A percentile compares a stretch with the other conserved stretches of the same genome.
Conservation (phyloP, 208 protist genomes). For the Crithidia fasciculata region DNA sequence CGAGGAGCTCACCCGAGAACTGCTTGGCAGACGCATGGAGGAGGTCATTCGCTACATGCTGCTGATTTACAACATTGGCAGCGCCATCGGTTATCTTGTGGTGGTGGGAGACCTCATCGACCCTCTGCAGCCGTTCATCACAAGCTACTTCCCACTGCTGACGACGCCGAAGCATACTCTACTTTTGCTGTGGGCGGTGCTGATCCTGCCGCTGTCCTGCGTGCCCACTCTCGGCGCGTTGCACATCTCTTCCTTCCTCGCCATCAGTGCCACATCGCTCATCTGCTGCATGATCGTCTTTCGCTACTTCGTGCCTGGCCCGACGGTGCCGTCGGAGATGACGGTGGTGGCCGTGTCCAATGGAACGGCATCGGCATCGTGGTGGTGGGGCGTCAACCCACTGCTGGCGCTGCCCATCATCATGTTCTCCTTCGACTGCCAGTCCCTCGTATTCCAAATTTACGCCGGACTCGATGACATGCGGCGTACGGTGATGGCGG, state of each 20-base stretch:
- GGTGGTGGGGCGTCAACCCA: conserved; percentile 53
- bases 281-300: conserved; percentile 72
- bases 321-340: conserved; percentile 18
- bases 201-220: conserved; percentile 77
- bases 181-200: conserved; percentile 58
- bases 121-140: conserved; percentile 59
- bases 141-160: conserved; percentile 46
- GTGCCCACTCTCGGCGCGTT: conserved; percentile 60
- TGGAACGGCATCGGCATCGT: conserved; percentile 21
- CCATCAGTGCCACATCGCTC: conserved; percentile 57
- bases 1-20: conserved; percentile 68
- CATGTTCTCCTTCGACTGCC: conserved; percentile 89
- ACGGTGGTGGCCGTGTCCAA: conserved; percentile 19
- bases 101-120: conserved; percentile 67
- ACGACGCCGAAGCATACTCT: conserved; percentile 64
- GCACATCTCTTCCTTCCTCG: conserved; percentile 65
- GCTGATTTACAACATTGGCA: conserved; percentile 68
- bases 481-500: conserved; percentile 63
- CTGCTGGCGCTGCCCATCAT: conserved; percentile 72
- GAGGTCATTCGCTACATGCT: conserved; percentile 74
- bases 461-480: conserved; percentile 68
- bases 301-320: conserved; percentile 64
- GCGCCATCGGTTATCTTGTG: conserved; percentile 72
- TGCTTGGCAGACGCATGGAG: conserved; percentile 53
- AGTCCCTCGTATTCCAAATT: conserved; percentile 82